These are phyloP conservation scores for Russula foetens DNA, from an alignment of 768 basidiomycete genomes.

Conservation along the genomic window DNA sequence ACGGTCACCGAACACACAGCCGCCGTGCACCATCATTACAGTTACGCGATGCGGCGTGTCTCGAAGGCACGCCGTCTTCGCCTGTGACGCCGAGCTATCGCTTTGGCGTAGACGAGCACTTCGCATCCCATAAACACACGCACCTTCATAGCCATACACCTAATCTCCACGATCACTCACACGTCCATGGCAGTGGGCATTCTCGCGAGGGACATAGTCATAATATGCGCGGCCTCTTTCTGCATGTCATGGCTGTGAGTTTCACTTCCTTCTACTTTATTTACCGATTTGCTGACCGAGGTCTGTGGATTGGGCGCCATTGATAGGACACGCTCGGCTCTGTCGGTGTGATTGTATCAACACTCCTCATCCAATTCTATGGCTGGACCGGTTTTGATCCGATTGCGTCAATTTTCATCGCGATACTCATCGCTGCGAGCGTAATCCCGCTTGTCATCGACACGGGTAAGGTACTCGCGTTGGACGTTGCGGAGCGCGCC, in stretches of 20 bases:
- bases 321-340: slow-evolving; percentile 87
- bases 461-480: slow-evolving; percentile 76
- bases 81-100: slow-evolving; percentile 63
- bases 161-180: slow-evolving; percentile 45
- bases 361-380: slow-evolving; percentile 88
- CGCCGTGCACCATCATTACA: slow-evolving; percentile 17
- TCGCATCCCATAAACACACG: slow-evolving; percentile 34
- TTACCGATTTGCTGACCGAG: slow-evolving; percentile 11
- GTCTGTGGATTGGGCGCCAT: neutral
- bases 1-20: neutral
- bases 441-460: slow-evolving; percentile 94
- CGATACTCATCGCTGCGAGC: slow-evolving; percentile 88
- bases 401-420: slow-evolving; percentile 95
- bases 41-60: slow-evolving; percentile 4
- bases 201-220: slow-evolving; percentile 84
- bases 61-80: slow-evolving; percentile 29
- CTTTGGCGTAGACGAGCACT: slow-evolving; percentile 47
- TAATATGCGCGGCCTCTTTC: slow-evolving; percentile 98
- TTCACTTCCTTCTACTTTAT: neutral
- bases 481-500: slow-evolving; percentile 72
- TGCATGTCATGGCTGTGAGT: slow-evolving; percentile 88
- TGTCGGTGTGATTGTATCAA: slow-evolving; percentile 96
- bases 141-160: slow-evolving; percentile 29
- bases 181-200: slow-evolving; percentile 33
- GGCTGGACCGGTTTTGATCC: slow-evolving; percentile 99